A percentile compares a stretch with the other conserved stretches of the same genome.
These are phyloP conservation scores for Tylopilus balloui DNA, from an alignment of 768 basidiomycete species.

Conservation along the genomic window DNA sequence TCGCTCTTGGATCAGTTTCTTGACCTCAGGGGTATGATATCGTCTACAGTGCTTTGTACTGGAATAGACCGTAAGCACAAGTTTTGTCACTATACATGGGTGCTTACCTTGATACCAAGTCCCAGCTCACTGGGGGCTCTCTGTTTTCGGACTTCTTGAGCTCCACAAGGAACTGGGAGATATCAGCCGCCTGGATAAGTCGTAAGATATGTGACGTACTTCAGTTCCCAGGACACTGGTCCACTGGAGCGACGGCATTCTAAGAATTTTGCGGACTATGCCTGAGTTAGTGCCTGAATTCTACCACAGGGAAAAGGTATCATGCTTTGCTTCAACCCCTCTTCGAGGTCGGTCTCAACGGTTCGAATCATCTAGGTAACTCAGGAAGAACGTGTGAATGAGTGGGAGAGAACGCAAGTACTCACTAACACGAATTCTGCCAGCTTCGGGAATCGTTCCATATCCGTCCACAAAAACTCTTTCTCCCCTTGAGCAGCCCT, in stretches of 20 bases:
- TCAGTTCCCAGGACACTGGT: slow-evolving; percentile 63
- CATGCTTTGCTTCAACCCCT: slow-evolving; percentile 66
- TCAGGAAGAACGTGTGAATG: neutral
- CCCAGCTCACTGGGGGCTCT: slow-evolving; percentile 52
- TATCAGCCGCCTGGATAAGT: neutral
- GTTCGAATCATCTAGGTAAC: slow-evolving; percentile 54
- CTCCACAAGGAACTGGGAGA: slow-evolving; percentile 70
- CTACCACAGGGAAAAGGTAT: slow-evolving; percentile 9
- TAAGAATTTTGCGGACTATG: slow-evolving; percentile 66
- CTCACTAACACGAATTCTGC: slow-evolving; percentile 56
- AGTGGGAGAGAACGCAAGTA: slow-evolving; percentile 18
- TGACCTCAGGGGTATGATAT: slow-evolving; percentile 71
- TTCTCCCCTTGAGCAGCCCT: slow-evolving; percentile 64
- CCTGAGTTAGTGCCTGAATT: slow-evolving; percentile 1
- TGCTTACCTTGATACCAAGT: slow-evolving; percentile 57
- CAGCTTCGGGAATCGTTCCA: slow-evolving; percentile 49
- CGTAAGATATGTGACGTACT: slow-evolving; percentile 36
- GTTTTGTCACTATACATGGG: neutral
- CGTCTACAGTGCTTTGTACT: slow-evolving; percentile 72
- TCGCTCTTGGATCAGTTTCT: slow-evolving; percentile 59
- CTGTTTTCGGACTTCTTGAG: slow-evolving; percentile 55
- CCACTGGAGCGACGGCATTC: slow-evolving; percentile 71
- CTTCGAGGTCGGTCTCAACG: slow-evolving; percentile 65
- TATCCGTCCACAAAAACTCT: slow-evolving; percentile 63
- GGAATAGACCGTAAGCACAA: slow-evolving; percentile 1